phyloP scores from a whole-genome alignment of 768 basidiomycete species.

The Mrakia hoshinonis region DNA sequence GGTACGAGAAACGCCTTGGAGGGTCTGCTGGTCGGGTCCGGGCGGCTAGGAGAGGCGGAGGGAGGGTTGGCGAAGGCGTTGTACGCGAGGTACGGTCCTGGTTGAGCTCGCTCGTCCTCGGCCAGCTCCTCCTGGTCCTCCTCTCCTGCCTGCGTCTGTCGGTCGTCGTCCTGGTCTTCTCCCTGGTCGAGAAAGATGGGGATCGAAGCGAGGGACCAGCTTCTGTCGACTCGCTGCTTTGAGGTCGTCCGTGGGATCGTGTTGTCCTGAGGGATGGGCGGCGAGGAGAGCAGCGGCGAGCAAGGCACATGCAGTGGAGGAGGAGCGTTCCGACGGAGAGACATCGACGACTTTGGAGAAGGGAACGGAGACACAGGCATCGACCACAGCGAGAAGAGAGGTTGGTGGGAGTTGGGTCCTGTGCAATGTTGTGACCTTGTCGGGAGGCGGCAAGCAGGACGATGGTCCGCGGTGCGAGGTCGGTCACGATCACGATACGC shows the following conservation, averaged over 20 bases:
- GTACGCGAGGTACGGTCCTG: not conserved
- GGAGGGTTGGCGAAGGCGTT: not conserved
- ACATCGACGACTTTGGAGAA: not conserved
- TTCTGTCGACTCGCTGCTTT: not conserved
- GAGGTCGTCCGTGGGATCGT: not conserved
- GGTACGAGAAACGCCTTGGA: not conserved
- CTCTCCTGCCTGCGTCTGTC: not conserved
- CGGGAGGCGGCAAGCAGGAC: too few relatives aligned
- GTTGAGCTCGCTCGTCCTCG: too few relatives aligned
- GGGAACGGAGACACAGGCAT: not conserved
- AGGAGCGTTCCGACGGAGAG: not conserved
- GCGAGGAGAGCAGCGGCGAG: not conserved
- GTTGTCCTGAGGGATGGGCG: not conserved
- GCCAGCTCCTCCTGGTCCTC: not conserved
- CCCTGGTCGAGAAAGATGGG: slow-evolving; percentile 17
- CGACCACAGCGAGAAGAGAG: too few relatives aligned
- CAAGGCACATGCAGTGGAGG: not conserved
- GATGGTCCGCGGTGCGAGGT: too few relatives aligned
- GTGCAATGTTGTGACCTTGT: too few relatives aligned
- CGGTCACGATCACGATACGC: too few relatives aligned
- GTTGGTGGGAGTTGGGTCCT: too few relatives aligned
- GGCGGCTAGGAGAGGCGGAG: not conserved
- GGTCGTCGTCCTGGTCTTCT: not conserved
- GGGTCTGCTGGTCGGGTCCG: not conserved
- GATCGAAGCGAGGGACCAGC: not conserved